Evolutionary conservation across 768 basidiomycete genomes (phyloP).

Genomic region (Amanita rubescens): DNA sequence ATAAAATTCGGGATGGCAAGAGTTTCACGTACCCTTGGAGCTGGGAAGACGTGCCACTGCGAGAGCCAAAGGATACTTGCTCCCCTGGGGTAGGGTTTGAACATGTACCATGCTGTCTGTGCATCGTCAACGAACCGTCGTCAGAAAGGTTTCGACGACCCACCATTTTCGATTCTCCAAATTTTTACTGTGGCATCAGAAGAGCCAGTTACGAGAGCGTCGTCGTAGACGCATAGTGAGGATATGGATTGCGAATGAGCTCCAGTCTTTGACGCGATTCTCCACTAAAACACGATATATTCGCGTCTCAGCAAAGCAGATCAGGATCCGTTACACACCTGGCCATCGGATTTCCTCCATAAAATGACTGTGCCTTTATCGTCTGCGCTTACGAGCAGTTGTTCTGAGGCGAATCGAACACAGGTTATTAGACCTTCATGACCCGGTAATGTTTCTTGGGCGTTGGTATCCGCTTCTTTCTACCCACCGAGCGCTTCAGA

Average conservation of each 20-base stretch:
- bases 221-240: slow-evolving; percentile 44
- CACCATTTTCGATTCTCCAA: slow-evolving; percentile 42
- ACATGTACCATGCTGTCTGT: slow-evolving; percentile 32
- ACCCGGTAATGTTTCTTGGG: slow-evolving; percentile 65
- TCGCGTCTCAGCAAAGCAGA: background rate
- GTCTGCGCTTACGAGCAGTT: slow-evolving; percentile 63
- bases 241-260: slow-evolving; percentile 71
- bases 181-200: slow-evolving; percentile 78
- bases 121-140: slow-evolving; percentile 5
- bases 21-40: slow-evolving; percentile 45
- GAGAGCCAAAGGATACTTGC: slow-evolving; percentile 70
- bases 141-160: background rate
- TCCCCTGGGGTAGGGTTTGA: slow-evolving; percentile 58
- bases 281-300: slow-evolving; percentile 47
- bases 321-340: slow-evolving; percentile 25
- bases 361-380: slow-evolving; percentile 58
- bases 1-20: background rate
- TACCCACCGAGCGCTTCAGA: slow-evolving; percentile 25
- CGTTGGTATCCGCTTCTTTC: slow-evolving; percentile 44
- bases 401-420: slow-evolving; percentile 54
- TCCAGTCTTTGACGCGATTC: slow-evolving; percentile 28
- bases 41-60: slow-evolving; percentile 58
- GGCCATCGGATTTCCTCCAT: slow-evolving; percentile 46
- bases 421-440: slow-evolving; percentile 72
- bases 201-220: slow-evolving; percentile 63